phyloP scores from a whole-genome alignment of 176 grass and related monocot genomes.

The Poa annua region DNA sequence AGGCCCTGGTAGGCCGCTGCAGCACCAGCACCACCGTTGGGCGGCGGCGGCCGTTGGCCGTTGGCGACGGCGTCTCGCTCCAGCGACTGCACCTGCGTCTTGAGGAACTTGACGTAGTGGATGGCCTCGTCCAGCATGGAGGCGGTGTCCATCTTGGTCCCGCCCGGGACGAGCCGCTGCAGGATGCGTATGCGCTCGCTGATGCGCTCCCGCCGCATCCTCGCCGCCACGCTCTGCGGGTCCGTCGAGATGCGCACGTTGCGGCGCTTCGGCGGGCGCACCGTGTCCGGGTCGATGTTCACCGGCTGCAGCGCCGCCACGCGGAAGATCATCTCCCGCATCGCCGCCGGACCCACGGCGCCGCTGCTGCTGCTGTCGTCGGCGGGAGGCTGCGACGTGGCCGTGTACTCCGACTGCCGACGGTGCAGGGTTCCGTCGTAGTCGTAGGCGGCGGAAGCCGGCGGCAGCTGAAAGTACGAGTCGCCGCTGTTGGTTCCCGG shows the following conservation, averaged over 20 bases:
- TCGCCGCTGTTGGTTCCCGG: conserved; percentile 23
- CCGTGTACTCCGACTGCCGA: conserved; percentile 21
- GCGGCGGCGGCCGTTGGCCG: conserved; percentile 18
- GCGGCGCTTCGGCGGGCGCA: conserved; percentile 81
- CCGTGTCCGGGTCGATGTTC: conserved; percentile 80
- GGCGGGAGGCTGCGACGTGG: not conserved
- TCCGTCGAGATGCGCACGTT: conserved; percentile 92
- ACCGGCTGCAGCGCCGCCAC: conserved; percentile 95
- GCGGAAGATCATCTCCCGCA: conserved; percentile 95
- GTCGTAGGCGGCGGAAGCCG: conserved; percentile 29
- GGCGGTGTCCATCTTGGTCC: conserved; percentile 97
- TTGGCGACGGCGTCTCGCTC: conserved; percentile 57
- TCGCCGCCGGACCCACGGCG: conserved; percentile 44
- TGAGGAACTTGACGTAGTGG: conserved; percentile 98
- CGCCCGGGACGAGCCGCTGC: conserved; percentile 85
- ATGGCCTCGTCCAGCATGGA: conserved; percentile 99
- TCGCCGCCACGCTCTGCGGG: conserved; percentile 94
- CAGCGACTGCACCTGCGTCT: conserved; percentile 87
- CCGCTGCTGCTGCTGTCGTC: not conserved
- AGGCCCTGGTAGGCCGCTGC: conserved; percentile 27
- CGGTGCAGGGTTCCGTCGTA: conserved; percentile 21
- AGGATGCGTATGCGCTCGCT: conserved; percentile 97
- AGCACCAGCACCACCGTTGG: not conserved
- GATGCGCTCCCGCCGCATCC: conserved; percentile 92
- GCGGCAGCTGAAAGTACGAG: conserved; percentile 2